phyloP scores from a whole-genome alignment of 2,329 filamentous ascomycete species.

The Teratosphaeria viscida region DNA sequence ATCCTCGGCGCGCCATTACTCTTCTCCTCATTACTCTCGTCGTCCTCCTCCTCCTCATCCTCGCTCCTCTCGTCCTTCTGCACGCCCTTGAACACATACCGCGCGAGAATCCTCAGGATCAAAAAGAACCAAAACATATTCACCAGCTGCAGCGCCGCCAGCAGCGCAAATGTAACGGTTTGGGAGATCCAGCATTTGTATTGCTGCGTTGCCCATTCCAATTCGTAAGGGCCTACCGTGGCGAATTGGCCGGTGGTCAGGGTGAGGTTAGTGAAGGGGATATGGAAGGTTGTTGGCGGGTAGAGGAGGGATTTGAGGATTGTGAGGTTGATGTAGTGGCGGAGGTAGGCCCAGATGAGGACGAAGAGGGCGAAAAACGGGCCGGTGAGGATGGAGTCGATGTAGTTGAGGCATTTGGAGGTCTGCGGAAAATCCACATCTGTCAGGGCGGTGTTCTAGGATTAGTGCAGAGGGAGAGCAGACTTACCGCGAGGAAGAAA shows the following conservation, averaged over 20 bases:
- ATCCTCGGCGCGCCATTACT: background rate
- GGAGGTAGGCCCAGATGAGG: slow-evolving; percentile 75
- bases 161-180: slow-evolving; percentile 53
- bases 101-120: slow-evolving; percentile 63
- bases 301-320: slow-evolving; percentile 62
- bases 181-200: slow-evolving; percentile 67
- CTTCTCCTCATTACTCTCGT: background rate
- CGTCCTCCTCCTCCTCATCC: slow-evolving; percentile 48
- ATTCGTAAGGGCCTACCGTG: slow-evolving; percentile 61
- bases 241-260: slow-evolving; percentile 44
- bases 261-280: slow-evolving; percentile 2
- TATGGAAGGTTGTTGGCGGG: slow-evolving; percentile 29
- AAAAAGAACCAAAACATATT: slow-evolving; percentile 76
- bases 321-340: slow-evolving; percentile 71
- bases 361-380: slow-evolving; percentile 83
- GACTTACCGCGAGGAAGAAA: slow-evolving; percentile 81
- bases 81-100: slow-evolving; percentile 52
- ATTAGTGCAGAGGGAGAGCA: background rate
- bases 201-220: slow-evolving; percentile 66
- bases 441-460: background rate
- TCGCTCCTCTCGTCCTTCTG: slow-evolving; percentile 64
- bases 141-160: slow-evolving; percentile 58
- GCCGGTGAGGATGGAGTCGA: slow-evolving; percentile 65
- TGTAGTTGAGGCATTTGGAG: slow-evolving; percentile 84
- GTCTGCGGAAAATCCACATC: slow-evolving; percentile 42